phyloP scores from a whole-genome alignment of 352 stramenopile genomes.

The Pythium rhizo-oryzae region DNA sequence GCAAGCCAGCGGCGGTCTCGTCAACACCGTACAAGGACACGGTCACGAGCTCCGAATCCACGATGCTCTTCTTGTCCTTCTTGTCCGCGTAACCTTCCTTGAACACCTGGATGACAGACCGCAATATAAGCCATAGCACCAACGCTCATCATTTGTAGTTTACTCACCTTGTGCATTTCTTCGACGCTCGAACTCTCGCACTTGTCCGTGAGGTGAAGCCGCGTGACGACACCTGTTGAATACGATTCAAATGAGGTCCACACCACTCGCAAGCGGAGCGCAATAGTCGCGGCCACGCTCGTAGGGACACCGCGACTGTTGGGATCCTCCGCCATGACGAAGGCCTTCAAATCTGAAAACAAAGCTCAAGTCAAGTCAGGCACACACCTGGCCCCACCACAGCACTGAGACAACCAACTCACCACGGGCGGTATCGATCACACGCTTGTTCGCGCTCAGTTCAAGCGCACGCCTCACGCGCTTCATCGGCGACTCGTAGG shows the following conservation, averaged over 20 bases:
- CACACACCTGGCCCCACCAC: neutral
- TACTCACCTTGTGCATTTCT: neutral
- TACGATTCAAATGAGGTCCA: conserved; percentile 6
- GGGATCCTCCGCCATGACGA: neutral
- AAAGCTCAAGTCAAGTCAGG: neutral
- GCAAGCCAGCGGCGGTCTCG: neutral
- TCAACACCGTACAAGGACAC: conserved; percentile 12
- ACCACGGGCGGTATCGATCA: neutral
- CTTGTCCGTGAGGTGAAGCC: conserved; percentile 13
- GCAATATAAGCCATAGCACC: too few relatives aligned
- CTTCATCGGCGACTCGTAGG: neutral
- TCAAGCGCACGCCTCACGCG: neutral
- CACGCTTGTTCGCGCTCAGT: neutral
- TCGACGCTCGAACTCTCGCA: neutral
- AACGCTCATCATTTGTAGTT: neutral
- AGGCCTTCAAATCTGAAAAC: neutral
- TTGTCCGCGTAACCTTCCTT: neutral
- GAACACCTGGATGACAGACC: too few relatives aligned
- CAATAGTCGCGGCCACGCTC: neutral
- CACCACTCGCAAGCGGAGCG: neutral
- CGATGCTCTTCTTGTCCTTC: neutral
- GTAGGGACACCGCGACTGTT: neutral
- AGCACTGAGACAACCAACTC: neutral
- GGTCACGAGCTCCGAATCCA: conserved; percentile 10
- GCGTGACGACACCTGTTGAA: neutral